Evolutionary conservation across 345 rosid genomes (phyloP), one percentile per base, ranked within the genome.

Genomic region (Theobroma cacao): DNA sequence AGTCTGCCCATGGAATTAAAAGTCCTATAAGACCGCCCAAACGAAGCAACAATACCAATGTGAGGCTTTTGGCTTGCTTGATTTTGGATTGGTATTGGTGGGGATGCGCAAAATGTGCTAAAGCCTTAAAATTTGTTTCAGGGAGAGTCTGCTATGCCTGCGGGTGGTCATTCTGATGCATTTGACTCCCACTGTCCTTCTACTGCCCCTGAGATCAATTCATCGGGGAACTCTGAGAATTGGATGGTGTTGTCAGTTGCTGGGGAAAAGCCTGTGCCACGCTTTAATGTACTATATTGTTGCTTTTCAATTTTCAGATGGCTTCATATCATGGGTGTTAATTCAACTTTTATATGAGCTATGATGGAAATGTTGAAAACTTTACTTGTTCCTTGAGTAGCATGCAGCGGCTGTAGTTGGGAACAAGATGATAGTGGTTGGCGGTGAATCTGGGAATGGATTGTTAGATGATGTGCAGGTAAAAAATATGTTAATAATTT

Each of bases 401-500:
- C 99, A 96, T 82, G 98, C 98, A 0, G 95, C 99, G 0, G 90
- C 98, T 22, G 88, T 92, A 30, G 87, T 94, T 78, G 99, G 92
- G 77, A 94, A 92, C 89, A 96, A 91, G 86, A 92, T 96, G 99
- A 88, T 96, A 56, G 95, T 92, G 58, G 95, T 92, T 78, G 98
- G 99, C 74, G 99, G 99, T 31, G 99, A 96, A 85, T 89, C 98
- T 72, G 90, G 90, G 75, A 88, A 78, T 71, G 95, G 93, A 79
- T 79, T 94, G 75, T 85, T 96, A 80, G 98, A 90, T 86, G 99
- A 96, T 88, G 95, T 94, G 55, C 97, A 94, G 97, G 99, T 96
- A 90, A 61, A 75, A 58, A 30, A 10, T 65, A 0, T 13, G 34
- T 41, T 55, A 45, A 65, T 53, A 58, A 36, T 48, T 38, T 36